Evolutionary conservation across 2,329 filamentous ascomycete genomes (phyloP).

Genomic region (Xylariaceae sp.): DNA sequence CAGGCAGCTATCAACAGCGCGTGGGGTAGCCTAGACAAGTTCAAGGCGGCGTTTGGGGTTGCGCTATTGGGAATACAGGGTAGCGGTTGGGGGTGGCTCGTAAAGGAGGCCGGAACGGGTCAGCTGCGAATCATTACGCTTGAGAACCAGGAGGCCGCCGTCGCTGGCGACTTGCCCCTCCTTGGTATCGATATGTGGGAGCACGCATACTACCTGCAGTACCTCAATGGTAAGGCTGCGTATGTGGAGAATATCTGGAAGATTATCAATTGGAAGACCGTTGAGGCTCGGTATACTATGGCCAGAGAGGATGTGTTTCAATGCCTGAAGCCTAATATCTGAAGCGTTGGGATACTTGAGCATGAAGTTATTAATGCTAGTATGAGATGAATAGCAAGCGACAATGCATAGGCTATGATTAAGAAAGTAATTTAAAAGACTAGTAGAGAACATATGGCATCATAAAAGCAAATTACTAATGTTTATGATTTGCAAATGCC

Average conservation of each 20-base stretch:
- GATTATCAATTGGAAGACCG: slow-evolving; percentile 77
- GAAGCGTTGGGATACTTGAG: no score
- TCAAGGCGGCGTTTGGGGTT: slow-evolving; percentile 69
- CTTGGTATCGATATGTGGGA: slow-evolving; percentile 92
- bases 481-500: no score
- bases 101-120: slow-evolving; percentile 65
- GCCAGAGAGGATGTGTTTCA: slow-evolving; percentile 40
- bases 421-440: no score
- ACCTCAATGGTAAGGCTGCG: slow-evolving; percentile 75
- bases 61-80: slow-evolving; percentile 76
- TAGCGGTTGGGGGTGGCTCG: slow-evolving; percentile 88
- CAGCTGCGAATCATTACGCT: slow-evolving; percentile 76
- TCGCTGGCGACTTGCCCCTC: slow-evolving; percentile 67
- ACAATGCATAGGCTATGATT: no score
- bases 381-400: no score
- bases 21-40: slow-evolving; percentile 72
- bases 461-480: no score
- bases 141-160: slow-evolving; percentile 84
- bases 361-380: no score
- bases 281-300: slow-evolving; percentile 63
- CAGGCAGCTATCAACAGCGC: slow-evolving; percentile 64
- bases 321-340: slow-evolving; percentile 38
- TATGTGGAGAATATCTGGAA: slow-evolving; percentile 81
- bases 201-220: slow-evolving; percentile 90
- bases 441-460: no score